Base-by-base conservation (phyloP, 2,329 filamentous ascomycete species). In the Thielaviopsis populi region DNA sequence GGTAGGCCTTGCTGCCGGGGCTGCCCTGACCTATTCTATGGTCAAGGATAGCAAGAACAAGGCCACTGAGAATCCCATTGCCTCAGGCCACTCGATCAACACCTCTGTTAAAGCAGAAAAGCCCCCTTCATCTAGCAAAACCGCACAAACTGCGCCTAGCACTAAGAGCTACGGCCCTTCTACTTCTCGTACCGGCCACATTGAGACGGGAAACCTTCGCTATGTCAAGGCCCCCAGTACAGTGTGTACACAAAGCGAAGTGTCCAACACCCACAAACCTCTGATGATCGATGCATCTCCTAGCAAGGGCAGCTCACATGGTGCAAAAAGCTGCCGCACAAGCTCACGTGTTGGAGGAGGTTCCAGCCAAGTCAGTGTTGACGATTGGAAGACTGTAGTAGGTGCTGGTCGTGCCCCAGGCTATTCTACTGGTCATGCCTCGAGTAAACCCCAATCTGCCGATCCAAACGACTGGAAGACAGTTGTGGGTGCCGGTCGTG, bases 1-100 rank as follows among this genome's bases (percentile, higher is more conserved):
- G 17, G 24, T 68, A 2, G 66, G 66, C 8, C 65, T 63, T 40
- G 66, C 66, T n/a, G 66, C 64, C 15, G 67, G 67, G 8, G 67
- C 66, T 19, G 67, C 66, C 11, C 43, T 67, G 17, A 62, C 67
- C 24, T 67, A 66, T 43, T 60, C 43, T 11, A 58, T 64, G 42
- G 56, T 66, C 41, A 66, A 66, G 42, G 65, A 62, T 61, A 63
- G 41, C 42, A 60, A 65, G 8, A 54, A 53, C 40, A 64, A 61
- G 19, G 54, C 60, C n/a, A 46, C 17, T n/a, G 60, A 53, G 10
- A 37, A 43, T 2, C 27, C 43, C 22, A 40, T 50, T 22, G 27
- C 17, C 30, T 3, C 19, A 10, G 40, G 6, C n/a, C 53, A 56
- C 53, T 1, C 53, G n/a, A 33, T 37, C 17, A 61, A 15, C 41